Evolutionary conservation across 2,329 filamentous ascomycete genomes (phyloP).

Genomic region (Graphium sp.): DNA sequence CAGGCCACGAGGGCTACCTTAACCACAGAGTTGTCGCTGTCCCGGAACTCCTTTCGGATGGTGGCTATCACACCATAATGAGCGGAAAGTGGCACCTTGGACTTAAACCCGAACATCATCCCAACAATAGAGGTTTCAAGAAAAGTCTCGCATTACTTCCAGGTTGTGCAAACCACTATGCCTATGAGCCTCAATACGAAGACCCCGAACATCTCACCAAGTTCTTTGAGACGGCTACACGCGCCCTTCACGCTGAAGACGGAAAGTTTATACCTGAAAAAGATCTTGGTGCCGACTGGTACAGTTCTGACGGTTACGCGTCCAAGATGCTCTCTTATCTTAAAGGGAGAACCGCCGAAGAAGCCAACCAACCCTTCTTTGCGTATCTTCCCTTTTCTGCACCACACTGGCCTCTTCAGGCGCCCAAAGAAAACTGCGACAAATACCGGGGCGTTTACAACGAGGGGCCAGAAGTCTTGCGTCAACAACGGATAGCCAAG

Average conservation of each 20-base stretch:
- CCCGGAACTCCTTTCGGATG: slow-evolving; percentile 39
- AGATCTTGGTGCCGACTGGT: slow-evolving; percentile 30
- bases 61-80: slow-evolving; percentile 43
- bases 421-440: slow-evolving; percentile 32
- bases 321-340: slow-evolving; percentile 34
- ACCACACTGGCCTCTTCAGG: slow-evolving; percentile 47
- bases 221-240: slow-evolving; percentile 13
- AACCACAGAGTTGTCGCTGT: slow-evolving; percentile 41
- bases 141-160: slow-evolving; percentile 42
- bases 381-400: slow-evolving; percentile 44
- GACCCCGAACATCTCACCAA: slow-evolving; percentile 19
- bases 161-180: slow-evolving; percentile 37
- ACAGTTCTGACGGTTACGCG: slow-evolving; percentile 34
- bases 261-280: slow-evolving; percentile 18
- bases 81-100: slow-evolving; percentile 49
- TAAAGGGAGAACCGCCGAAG: slow-evolving; percentile 24
- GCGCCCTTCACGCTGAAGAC: slow-evolving; percentile 17
- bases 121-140: slow-evolving; percentile 39
- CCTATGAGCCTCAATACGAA: slow-evolving; percentile 25
- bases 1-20: slow-evolving; percentile 47
- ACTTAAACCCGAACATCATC: slow-evolving; percentile 36
- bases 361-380: slow-evolving; percentile 31
- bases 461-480: slow-evolving; percentile 39
- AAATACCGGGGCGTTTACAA: slow-evolving; percentile 44
- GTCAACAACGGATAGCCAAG: slow-evolving; percentile 30